Conservation (phyloP, 176 grass and related monocot species). For the Cenchrus purpureus region DNA sequence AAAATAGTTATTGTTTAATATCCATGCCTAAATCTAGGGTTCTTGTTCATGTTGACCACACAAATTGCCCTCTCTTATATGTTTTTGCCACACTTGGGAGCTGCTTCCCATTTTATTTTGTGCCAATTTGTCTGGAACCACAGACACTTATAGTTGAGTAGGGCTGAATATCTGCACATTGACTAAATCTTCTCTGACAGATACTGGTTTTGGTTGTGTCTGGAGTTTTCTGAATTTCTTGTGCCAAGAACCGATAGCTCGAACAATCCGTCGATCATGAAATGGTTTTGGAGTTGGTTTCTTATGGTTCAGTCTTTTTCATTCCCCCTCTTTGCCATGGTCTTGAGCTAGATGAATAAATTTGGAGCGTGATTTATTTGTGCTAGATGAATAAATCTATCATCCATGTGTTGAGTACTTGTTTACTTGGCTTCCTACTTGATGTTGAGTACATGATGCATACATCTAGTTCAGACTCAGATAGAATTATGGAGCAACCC, state of each 20-base stretch:
- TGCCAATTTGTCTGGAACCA: conserved; percentile 22
- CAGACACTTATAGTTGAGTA: conserved; percentile 46
- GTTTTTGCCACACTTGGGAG: conserved; percentile 40
- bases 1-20: conserved; percentile 47
- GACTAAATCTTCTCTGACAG: conserved; percentile 14
- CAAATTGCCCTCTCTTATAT: conserved; percentile 25
- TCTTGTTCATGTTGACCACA: conserved; percentile 58
- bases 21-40: conserved; percentile 61
- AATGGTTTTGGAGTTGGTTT: conserved; percentile 20
- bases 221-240: conserved; percentile 29
- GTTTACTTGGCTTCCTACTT: too few species aligned
- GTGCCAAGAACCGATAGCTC: conserved; percentile 1
- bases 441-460: too few species aligned
- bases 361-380: too few species aligned
- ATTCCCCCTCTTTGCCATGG: background rate
- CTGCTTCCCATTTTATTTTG: background rate
- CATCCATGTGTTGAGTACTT: too few species aligned
- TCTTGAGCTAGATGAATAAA: background rate
- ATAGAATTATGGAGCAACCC: too few species aligned
- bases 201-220: conserved; percentile 5
- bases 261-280: conserved; percentile 28
- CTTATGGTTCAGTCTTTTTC: conserved; percentile 17
- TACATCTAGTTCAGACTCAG: too few species aligned
- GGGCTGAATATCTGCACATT: conserved; percentile 26
- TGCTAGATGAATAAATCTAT: too few species aligned